phyloP scores from a whole-genome alignment of 805 yeast genomes.

The Saccharomycopsis fibuligera region DNA sequence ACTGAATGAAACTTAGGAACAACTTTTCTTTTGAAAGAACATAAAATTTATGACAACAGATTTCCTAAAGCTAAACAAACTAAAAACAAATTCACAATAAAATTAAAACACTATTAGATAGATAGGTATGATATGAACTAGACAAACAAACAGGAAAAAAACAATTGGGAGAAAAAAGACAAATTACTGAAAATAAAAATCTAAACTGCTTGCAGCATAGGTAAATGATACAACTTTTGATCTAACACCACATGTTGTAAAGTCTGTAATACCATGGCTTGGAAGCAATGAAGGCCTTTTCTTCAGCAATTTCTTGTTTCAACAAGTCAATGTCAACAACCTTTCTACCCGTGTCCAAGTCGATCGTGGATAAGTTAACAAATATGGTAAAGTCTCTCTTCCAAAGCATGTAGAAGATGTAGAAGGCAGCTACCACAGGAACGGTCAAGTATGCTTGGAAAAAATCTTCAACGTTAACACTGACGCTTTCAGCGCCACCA shows the following conservation, averaged over 20 bases:
- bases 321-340: slow-evolving; percentile 47
- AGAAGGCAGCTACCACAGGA: slow-evolving; percentile 54
- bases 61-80: no score
- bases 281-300: slow-evolving; percentile 34
- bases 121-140: no score
- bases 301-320: slow-evolving; percentile 48
- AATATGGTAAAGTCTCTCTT: slow-evolving; percentile 35
- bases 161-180: no score
- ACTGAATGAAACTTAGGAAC: no score
- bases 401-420: slow-evolving; percentile 52
- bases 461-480: slow-evolving; percentile 50
- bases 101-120: no score
- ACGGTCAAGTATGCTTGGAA: slow-evolving; percentile 61
- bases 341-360: slow-evolving; percentile 58
- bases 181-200: no score
- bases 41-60: no score
- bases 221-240: no score
- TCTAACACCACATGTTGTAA: slow-evolving; percentile 43
- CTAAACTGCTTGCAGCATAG: no score
- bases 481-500: slow-evolving; percentile 52
- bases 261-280: slow-evolving; percentile 43
- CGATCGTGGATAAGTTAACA: slow-evolving; percentile 44
- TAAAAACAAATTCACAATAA: no score
- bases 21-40: no score
- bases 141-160: no score